Evolutionary conservation across 2,329 filamentous ascomycete genomes (phyloP), one percentile per base, ranked within the genome.

Genomic region (Fusarium nisikadoi): DNA sequence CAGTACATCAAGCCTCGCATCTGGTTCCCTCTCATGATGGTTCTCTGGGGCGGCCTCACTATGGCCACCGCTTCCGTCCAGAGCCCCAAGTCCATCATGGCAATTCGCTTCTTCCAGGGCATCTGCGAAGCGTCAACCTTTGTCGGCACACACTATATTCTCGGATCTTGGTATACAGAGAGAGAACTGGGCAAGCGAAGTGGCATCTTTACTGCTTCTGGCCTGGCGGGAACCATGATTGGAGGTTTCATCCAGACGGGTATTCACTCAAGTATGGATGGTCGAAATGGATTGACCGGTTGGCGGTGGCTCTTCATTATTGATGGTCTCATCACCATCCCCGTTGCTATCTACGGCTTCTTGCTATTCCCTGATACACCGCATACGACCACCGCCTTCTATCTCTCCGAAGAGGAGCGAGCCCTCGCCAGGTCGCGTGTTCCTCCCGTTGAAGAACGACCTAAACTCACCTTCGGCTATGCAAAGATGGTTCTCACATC

Each of bases 231-330:
- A 0, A 89, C 86, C 45, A 76, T 82, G 65, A 78, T 83, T 35
- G 80, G 80, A 3, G 91, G 90, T 2, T 81, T 91, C 29, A 87
- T 91, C 50, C 87, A 88, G 23, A 88, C 88, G 0, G 89, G 91
- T 2, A 92, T 94, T 60, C 88, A 89, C 8, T 62, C 72, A 2
- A 78, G 77, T 46, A 70, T 83, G 57, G 61, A 82, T 36, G 84
- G 87, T 4, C 81, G 82, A 5, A 80, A 80, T 25, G 91, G 90
- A 0, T 81, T 92, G 2, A 86, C 83, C 1, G 91, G 90, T 11
- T 93, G 91, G 91, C 83, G 89, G 6, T 92, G 90, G 91, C 83
- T 93, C 0, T 93, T 93, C 80, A 91, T 93, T 42, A 88, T 93
- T 14, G 91, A 93, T 76, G 91, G 91, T 3, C 82, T 86, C 3